Base-by-base conservation (phyloP, 805 yeast species). In the Spathaspora gorwiae region DNA sequence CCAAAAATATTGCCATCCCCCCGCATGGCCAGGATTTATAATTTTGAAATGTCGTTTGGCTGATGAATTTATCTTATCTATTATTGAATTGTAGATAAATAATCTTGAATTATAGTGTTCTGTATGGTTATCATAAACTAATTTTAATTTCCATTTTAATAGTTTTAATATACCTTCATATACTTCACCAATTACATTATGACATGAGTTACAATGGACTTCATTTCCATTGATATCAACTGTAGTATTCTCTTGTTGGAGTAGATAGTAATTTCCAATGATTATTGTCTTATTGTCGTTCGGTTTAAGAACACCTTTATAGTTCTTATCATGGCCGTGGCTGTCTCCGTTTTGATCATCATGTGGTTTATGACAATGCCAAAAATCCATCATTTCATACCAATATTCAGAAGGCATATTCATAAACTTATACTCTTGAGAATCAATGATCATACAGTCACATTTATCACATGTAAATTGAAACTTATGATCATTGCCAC, bases 371-470 rank as follows among this genome's bases (percentile, higher is more conserved):
- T 92, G 97, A 59, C 99, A 92, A 61, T 92, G 97, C 99, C 99
- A 92, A 52, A 85, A 86, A 47, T 92, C 98, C 95, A 92, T 85
- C 76, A 94, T 68, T 60, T 92, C 99, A 11, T 84, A 80, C 99
- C 99, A 92, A 40, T 80, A 70, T 57, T 90, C 97, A 1, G 95
- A 85, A 0, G 99, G 99, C 82, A 92, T 78, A 34, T 87, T 87
- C 43, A 65, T 56, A 38, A 80, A 64, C 11, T 57, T 62, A 13
- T 71, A 57, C 0, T 59, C 40, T 0, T 36, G n/a, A 0, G 77
- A 68, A 42, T 63, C 57, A 1, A 73, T 46, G 1, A 75, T 15
- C 0, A 19, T 33, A 0, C n/a, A 1, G 1, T 49, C 47, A 48
- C 82, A 78, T 0, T 47, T 2, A 0, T 24, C 15, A 48, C 75